Conservation (phyloP, 176 grass and related monocot genomes). For the Oryza officinalis region DNA sequence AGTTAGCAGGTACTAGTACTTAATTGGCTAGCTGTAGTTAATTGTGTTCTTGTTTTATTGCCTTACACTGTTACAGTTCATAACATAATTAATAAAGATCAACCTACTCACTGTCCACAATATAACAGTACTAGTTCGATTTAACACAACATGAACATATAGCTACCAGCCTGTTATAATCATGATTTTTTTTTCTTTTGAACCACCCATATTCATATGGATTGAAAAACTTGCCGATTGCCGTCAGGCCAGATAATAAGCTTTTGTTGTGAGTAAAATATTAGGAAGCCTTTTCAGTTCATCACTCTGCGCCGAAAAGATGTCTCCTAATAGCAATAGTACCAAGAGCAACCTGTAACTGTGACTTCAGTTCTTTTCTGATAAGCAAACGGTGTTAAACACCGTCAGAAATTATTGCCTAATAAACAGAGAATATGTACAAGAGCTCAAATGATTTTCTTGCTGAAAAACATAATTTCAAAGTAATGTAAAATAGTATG, state of each 20-base stretch:
- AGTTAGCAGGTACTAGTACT: neutral
- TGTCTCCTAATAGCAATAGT: neutral
- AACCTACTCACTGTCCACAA: neutral
- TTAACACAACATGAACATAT: neutral
- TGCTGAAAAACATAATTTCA: neutral
- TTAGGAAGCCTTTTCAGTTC: neutral
- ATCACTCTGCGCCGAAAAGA: neutral
- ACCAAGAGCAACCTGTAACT: neutral
- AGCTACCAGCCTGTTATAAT: neutral
- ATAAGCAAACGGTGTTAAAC: neutral
- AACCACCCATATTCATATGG: neutral
- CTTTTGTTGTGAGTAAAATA: neutral
- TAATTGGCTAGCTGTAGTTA: neutral
- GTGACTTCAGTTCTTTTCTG: neutral
- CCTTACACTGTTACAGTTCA: neutral
- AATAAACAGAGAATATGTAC: slow-evolving; percentile 8
- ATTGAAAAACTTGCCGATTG: neutral
- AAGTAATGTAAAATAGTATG: neutral
- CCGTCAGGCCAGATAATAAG: neutral
- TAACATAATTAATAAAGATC: neutral
- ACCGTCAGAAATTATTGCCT: neutral
- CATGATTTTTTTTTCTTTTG: neutral
- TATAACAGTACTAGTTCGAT: neutral
- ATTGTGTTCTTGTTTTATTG: neutral
- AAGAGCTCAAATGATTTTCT: neutral